Evolutionary conservation across 441 rosid species (phyloP).

Genomic region (Brassica hybrid): DNA sequence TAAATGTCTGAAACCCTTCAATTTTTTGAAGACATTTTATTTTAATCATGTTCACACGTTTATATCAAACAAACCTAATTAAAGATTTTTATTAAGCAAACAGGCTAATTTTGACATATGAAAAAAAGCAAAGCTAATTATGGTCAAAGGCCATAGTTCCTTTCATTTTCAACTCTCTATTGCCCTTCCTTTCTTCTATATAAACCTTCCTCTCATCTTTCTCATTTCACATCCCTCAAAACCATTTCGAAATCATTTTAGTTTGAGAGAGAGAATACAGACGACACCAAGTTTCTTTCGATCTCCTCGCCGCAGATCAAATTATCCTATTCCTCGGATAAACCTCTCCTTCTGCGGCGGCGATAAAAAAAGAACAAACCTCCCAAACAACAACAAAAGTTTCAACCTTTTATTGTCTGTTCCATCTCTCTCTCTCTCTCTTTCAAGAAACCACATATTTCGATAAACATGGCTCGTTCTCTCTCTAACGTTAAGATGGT

Average conservation of each 20-base stretch:
- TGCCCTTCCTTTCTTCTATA: conserved; percentile 9
- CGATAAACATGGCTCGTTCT: conserved; percentile 41
- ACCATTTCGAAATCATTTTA: conserved; percentile 15
- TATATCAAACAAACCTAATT: conserved; percentile 3
- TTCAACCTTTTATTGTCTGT: conserved; percentile 27
- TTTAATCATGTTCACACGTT: background rate
- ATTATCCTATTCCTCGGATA: background rate
- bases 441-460: conserved; percentile 21
- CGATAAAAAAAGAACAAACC: conserved; percentile 20
- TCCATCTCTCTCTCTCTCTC: conserved; percentile 29
- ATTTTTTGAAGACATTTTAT: background rate
- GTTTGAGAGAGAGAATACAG: conserved; percentile 30
- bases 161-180: background rate
- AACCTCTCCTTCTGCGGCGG: conserved; percentile 33
- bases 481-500: conserved; percentile 39
- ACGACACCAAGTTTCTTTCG: conserved; percentile 26
- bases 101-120: conserved; percentile 8
- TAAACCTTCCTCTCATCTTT: conserved; percentile 31
- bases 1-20: background rate
- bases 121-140: conserved; percentile 25
- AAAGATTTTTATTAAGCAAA: background rate
- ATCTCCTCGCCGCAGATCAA: conserved; percentile 30
- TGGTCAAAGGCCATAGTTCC: conserved; percentile 38
- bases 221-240: conserved; percentile 32
- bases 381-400: background rate